These are phyloP conservation scores for Paralagenidium karlingii DNA, from an alignment of 352 stramenopile species.

Conservation along the genomic window DNA sequence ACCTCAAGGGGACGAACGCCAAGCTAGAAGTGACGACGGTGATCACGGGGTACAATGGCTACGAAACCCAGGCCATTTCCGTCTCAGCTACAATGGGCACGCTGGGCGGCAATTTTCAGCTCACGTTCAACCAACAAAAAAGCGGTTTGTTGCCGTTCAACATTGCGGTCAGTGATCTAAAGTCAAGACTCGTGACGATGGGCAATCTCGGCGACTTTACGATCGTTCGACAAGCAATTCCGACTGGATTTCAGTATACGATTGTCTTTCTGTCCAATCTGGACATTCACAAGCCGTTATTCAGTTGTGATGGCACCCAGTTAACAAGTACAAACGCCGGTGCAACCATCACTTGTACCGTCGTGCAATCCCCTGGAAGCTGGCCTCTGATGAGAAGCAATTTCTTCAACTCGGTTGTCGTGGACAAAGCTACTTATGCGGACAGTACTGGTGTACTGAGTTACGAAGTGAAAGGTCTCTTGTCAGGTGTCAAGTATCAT, in stretches of 20 bases:
- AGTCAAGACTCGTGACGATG: constrained; percentile 35
- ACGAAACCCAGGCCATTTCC: constrained; percentile 84
- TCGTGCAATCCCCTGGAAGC: constrained; percentile 17
- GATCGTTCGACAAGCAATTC: constrained; percentile 6
- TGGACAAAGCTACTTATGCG: constrained; percentile 23
- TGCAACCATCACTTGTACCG: constrained; percentile 20
- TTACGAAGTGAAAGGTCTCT: constrained; percentile 18
- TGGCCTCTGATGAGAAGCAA: constrained; percentile 72
- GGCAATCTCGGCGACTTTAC: constrained; percentile 8
- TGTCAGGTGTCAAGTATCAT: constrained; percentile 51
- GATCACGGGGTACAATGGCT: constrained; percentile 84
- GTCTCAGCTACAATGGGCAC: constrained; percentile 11
- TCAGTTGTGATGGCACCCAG: constrained; percentile 25
- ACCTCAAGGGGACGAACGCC: constrained; percentile 65
- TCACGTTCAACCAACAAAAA: constrained; percentile 78
- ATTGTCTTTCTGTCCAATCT: constrained; percentile 54
- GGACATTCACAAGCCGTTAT: constrained; percentile 31
- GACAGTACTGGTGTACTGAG: constrained; percentile 8
- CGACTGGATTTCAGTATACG: constrained; percentile 38
- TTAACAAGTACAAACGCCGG: constrained; percentile 27
- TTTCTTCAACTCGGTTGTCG: constrained; percentile 38
- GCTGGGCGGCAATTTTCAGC: constrained; percentile 78
- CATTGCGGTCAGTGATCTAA: constrained; percentile 32
- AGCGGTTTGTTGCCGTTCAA: constrained; percentile 61
- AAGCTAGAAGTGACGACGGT: constrained; percentile 62